Percentiles rank a stretch among this genome's conserved stretches.
Conservation (phyloP, 805 yeast genomes). For the Wickerhamiella musiphila region DNA sequence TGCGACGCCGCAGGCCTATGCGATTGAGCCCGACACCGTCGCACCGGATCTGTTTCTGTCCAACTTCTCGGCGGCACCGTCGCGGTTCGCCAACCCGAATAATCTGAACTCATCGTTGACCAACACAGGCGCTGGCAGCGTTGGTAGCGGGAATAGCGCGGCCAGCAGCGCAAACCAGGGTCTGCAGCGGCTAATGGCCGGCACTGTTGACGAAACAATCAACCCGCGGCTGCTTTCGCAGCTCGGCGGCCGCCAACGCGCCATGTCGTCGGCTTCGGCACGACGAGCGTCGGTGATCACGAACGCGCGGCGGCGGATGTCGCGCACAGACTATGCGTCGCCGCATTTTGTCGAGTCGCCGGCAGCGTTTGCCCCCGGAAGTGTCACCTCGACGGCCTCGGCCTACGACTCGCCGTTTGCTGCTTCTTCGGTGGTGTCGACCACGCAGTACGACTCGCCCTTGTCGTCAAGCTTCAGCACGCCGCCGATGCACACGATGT, state of each 20-base stretch:
- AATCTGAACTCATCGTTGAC: not conserved
- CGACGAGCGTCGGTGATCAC: not conserved
- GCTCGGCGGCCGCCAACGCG: not conserved
- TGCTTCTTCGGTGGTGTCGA: not conserved
- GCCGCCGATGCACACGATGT: not conserved
- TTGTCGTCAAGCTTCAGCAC: not conserved
- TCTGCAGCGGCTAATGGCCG: slow-evolving; percentile 1
- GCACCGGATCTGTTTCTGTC: not conserved
- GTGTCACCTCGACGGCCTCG: no score
- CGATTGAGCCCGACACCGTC: slow-evolving; percentile 11
- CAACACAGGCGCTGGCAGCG: not conserved
- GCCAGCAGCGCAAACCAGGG: no score
- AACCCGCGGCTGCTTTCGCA: slow-evolving; percentile 3
- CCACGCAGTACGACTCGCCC: slow-evolving; percentile 1
- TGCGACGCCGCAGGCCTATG: slow-evolving; percentile 52
- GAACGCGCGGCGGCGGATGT: no score
- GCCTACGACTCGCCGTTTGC: not conserved
- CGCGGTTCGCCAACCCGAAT: no score
- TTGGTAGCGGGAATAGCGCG: no score
- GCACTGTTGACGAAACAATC: no score
- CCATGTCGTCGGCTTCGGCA: not conserved
- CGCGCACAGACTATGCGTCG: not conserved
- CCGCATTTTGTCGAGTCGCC: slow-evolving; percentile 1
- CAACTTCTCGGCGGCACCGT: not conserved
- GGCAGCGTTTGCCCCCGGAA: not conserved